Conservation (phyloP, 2,329 filamentous ascomycete genomes). For the Trichoderma lentiforme region DNA sequence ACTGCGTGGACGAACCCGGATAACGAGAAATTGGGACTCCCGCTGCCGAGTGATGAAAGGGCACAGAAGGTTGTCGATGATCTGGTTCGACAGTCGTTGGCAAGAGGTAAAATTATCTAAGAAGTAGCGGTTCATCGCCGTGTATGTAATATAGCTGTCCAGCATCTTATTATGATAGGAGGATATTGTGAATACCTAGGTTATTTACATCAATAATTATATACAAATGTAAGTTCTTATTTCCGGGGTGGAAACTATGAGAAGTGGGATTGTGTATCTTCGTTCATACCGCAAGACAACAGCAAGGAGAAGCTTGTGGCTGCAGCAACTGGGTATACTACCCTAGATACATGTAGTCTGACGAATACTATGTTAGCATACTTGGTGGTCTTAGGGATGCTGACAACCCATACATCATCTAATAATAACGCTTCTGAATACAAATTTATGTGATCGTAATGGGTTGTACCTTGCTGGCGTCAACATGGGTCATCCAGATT, state of each 20-base stretch:
- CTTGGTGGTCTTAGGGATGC: background rate
- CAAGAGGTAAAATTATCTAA: background rate
- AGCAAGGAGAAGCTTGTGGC: background rate
- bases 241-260: too few relatives aligned
- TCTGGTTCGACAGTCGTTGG: background rate
- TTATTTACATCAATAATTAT: background rate
- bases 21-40: background rate
- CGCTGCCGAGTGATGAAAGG: background rate
- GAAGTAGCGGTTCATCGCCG: too few relatives aligned
- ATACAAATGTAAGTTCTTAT: too few relatives aligned
- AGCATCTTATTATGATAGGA: too few relatives aligned
- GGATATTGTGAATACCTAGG: background rate
- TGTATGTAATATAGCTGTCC: too few relatives aligned
- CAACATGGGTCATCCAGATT: background rate
- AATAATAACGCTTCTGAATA: background rate
- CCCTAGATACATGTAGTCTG: background rate
- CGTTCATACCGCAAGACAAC: background rate
- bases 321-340: background rate
- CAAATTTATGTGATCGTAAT: background rate
- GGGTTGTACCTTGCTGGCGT: background rate
- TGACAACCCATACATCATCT: background rate
- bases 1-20: constrained; percentile 1
- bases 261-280: too few relatives aligned
- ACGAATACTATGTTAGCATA: background rate
- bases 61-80: background rate